phyloP scores from a whole-genome alignment of 192 early-diverging fungal genomes.

The Backusella australiensis region DNA sequence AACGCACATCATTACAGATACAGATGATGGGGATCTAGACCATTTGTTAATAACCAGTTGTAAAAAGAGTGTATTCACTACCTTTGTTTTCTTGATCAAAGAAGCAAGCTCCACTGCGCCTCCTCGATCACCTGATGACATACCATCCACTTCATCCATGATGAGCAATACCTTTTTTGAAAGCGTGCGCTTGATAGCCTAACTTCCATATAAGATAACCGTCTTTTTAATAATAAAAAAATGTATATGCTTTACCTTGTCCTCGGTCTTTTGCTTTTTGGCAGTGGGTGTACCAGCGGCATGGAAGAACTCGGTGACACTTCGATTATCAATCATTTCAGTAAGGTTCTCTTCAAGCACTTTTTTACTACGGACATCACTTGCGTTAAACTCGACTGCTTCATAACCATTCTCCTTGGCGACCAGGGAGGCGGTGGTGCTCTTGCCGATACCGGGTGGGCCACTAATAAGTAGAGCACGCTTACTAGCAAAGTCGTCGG shows the following conservation, averaged over 20 bases:
- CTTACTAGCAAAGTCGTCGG: conserved; percentile 44
- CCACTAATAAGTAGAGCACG: conserved; percentile 86
- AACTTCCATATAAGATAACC: neutral
- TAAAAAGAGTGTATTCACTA: conserved; percentile 18
- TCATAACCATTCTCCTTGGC: conserved; percentile 78
- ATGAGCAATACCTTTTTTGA: conserved; percentile 70
- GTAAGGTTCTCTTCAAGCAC: conserved; percentile 66
- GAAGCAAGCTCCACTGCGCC: conserved; percentile 84
- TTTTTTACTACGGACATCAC: conserved; percentile 91
- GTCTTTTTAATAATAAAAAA: no score
- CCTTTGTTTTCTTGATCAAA: conserved; percentile 87
- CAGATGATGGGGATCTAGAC: conserved; percentile 91
- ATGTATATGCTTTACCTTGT: no score
- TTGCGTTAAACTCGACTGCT: conserved; percentile 94
- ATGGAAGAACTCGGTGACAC: conserved; percentile 54
- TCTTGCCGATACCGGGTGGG: conserved; percentile 98
- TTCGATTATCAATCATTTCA: conserved; percentile 56
- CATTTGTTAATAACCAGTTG: neutral
- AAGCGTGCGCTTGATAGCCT: neutral
- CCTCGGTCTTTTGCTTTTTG: neutral
- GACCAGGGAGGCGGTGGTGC: conserved; percentile 91
- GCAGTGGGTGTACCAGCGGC: neutral
- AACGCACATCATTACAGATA: conserved; percentile 94
- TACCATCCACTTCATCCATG: conserved; percentile 99
- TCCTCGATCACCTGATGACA: conserved; percentile 96